Conservation (phyloP, 768 basidiomycete species). For the Gloeophyllum trabeum region DNA sequence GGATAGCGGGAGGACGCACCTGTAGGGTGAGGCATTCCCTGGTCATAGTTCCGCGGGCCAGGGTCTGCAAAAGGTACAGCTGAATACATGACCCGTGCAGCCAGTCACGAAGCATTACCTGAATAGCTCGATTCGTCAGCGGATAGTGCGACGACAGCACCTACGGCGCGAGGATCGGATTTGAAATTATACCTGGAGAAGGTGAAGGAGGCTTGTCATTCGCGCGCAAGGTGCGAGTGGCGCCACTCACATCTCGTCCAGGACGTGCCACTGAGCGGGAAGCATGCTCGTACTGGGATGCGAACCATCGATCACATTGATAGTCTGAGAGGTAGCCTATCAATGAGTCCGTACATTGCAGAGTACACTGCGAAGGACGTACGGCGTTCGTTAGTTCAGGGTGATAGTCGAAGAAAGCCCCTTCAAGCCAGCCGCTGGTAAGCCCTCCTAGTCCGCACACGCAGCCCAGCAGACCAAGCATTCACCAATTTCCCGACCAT, state of each 20-base stretch:
- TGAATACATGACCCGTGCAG: no score
- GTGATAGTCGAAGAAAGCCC: constrained; percentile 65
- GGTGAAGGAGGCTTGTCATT: neutral
- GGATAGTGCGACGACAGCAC: constrained; percentile 49
- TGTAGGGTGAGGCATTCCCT: neutral
- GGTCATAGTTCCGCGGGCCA: neutral
- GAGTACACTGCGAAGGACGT: constrained; percentile 9
- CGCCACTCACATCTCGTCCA: constrained; percentile 46
- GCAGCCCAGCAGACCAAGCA: constrained; percentile 25
- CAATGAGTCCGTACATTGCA: constrained; percentile 11
- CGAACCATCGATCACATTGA: constrained; percentile 39
- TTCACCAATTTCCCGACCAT: constrained; percentile 16
- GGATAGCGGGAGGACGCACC: constrained; percentile 3
- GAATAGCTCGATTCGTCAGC: constrained; percentile 57
- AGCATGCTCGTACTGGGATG: constrained; percentile 55
- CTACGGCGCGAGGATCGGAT: constrained; percentile 54
- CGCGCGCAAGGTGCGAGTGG: constrained; percentile 12
- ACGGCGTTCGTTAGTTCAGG: constrained; percentile 61
- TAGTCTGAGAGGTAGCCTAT: constrained; percentile 27
- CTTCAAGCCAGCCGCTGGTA: constrained; percentile 14
- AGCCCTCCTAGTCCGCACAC: constrained; percentile 6
- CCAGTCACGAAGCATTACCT: constrained; percentile 27
- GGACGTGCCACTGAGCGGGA: constrained; percentile 37
- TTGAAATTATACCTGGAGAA: constrained; percentile 56
- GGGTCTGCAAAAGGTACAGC: no score